phyloP scores from a whole-genome alignment of 2,329 filamentous ascomycete species.

The Cercospora nicotianae region DNA sequence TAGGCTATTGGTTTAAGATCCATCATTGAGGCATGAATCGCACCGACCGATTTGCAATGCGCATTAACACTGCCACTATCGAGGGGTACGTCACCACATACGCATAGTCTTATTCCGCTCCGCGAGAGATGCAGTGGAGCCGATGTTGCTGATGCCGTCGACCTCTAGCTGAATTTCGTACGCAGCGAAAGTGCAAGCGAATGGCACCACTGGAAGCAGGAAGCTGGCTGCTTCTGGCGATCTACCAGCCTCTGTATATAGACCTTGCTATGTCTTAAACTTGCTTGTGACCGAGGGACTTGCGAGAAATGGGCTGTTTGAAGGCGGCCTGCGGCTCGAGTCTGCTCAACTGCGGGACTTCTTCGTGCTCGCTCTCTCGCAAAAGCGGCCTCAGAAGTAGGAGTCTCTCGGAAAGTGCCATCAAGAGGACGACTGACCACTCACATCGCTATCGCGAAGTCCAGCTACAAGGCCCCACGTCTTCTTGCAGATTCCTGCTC shows the following conservation, averaged over 20 bases:
- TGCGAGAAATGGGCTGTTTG: not conserved
- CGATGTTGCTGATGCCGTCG: not conserved
- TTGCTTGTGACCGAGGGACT: not conserved
- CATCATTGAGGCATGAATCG: not conserved
- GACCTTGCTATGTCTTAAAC: not conserved
- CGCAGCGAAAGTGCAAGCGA: not conserved
- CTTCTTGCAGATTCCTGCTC: not conserved
- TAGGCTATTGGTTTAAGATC: not conserved
- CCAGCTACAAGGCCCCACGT: not conserved
- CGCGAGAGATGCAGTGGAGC: not conserved
- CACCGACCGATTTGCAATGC: not conserved
- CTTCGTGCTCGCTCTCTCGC: not conserved
- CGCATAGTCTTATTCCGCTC: not conserved
- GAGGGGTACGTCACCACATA: not conserved
- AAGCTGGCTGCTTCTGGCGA: not conserved
- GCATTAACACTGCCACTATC: not conserved
- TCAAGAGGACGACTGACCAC: not conserved
- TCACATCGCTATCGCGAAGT: not conserved
- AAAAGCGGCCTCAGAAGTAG: not conserved
- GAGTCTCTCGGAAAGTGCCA: not conserved
- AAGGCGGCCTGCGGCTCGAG: not conserved
- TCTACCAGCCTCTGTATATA: not conserved
- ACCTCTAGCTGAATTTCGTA: not conserved
- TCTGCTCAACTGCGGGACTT: not conserved
- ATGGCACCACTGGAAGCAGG: not conserved